These are phyloP conservation scores for Calvatia gigantea DNA, from an alignment of 768 basidiomycete genomes.

Conservation along the genomic window DNA sequence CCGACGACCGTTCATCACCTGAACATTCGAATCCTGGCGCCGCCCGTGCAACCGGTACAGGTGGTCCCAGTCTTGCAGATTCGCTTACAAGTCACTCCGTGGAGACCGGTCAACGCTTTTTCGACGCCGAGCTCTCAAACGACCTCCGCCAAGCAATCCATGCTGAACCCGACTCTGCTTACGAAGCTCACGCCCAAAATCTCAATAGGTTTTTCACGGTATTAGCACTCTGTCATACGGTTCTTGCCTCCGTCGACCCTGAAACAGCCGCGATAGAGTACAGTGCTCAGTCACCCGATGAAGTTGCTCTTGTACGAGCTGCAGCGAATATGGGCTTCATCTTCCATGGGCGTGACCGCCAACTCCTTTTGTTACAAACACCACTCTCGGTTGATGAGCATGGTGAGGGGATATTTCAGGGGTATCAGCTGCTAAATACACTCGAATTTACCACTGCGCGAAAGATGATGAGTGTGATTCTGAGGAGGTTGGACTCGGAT, in stretches of 20 bases:
- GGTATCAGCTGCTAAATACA: constrained; percentile 89
- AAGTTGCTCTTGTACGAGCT: constrained; percentile 93
- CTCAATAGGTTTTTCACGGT: constrained; percentile 92
- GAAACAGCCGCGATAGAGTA: constrained; percentile 81
- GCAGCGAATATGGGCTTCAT: constrained; percentile 94
- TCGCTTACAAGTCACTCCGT: constrained; percentile 15
- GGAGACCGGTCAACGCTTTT: constrained; percentile 50
- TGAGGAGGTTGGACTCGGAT: constrained; percentile 67
- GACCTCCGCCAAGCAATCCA: constrained; percentile 65
- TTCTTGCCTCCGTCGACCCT: constrained; percentile 70
- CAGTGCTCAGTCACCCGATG: constrained; percentile 98
- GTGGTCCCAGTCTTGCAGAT: constrained; percentile 11
- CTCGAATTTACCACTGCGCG: constrained; percentile 92
- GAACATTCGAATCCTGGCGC: constrained; percentile 16
- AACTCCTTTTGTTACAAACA: constrained; percentile 73
- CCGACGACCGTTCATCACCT: constrained; percentile 11
- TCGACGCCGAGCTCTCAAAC: constrained; percentile 43
- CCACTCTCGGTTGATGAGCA: constrained; percentile 50
- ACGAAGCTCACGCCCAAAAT: constrained; percentile 64
- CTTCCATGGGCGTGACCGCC: constrained; percentile 85
- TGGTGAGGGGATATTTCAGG: constrained; percentile 44
- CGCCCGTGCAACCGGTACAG: constrained; percentile 17
- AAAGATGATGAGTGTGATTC: constrained; percentile 94
- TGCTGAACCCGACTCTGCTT: constrained; percentile 44
- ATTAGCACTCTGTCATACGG: constrained; percentile 94